phyloP scores from a whole-genome alignment of 768 basidiomycete species.

The Lentinula lateritia region DNA sequence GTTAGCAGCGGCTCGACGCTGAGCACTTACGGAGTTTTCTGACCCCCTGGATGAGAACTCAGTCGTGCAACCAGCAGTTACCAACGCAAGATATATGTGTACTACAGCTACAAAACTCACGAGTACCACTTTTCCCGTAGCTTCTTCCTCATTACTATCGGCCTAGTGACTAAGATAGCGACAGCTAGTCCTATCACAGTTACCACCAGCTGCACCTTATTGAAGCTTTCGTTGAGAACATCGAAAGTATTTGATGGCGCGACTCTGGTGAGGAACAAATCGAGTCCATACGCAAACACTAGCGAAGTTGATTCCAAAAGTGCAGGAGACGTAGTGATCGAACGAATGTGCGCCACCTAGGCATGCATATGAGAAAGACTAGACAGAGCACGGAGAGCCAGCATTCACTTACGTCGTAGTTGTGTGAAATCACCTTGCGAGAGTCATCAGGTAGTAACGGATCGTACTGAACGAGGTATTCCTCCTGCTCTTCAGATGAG shows the following conservation, averaged over 20 bases:
- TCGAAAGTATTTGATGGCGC: constrained; percentile 91
- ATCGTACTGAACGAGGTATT: constrained; percentile 83
- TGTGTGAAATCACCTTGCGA: constrained; percentile 37
- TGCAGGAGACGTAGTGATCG: constrained; percentile 75
- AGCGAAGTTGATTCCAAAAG: constrained; percentile 90
- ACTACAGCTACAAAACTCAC: constrained; percentile 11
- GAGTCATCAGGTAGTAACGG: constrained; percentile 70
- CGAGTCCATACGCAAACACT: constrained; percentile 81
- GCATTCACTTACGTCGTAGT: constrained; percentile 7
- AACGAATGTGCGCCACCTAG: constrained; percentile 60
- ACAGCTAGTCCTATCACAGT: constrained; percentile 67
- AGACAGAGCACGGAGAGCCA: too few species aligned
- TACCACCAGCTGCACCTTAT: constrained; percentile 84
- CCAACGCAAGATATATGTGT: not conserved
- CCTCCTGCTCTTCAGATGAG: constrained; percentile 75
- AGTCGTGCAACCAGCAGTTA: too few species aligned
- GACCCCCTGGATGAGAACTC: too few species aligned
- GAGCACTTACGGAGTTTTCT: too few species aligned
- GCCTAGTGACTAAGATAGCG: constrained; percentile 78
- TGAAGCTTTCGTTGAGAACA: constrained; percentile 86
- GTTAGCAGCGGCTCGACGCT: too few species aligned
- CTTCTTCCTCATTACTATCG: constrained; percentile 69
- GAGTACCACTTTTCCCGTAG: constrained; percentile 73
- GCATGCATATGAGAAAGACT: not conserved
- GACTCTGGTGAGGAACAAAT: constrained; percentile 83